These are phyloP conservation scores for Auxenochlorella protothecoides DNA, from an alignment of 139 green algal species.

Conservation along the genomic window DNA sequence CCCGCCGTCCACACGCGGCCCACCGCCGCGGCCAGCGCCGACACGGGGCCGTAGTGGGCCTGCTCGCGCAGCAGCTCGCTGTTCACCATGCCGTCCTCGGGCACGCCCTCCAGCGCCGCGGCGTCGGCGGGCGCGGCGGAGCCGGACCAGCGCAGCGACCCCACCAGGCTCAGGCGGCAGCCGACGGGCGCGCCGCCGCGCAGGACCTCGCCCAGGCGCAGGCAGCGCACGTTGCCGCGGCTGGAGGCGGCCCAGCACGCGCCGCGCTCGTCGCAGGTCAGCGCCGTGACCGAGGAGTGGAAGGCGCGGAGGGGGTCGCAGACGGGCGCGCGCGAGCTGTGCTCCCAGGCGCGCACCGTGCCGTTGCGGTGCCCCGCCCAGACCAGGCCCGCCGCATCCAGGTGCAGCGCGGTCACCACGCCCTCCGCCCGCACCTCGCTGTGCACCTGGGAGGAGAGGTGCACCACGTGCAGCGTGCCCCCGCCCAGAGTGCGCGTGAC, in stretches of 20 bases:
- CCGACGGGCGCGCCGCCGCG: background rate
- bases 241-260: slow-evolving; percentile 3
- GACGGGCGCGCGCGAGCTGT: slow-evolving; percentile 1
- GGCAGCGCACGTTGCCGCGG: slow-evolving; percentile 13
- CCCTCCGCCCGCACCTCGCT: slow-evolving; percentile 4
- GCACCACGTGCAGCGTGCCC: slow-evolving; percentile 9
- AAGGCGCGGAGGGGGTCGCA: slow-evolving; percentile 5
- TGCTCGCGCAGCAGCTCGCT: background rate
- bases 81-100: background rate
- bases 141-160: no score
- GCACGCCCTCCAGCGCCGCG: no score
- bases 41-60: slow-evolving; percentile 29
- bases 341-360: slow-evolving; percentile 17
- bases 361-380: slow-evolving; percentile 36
- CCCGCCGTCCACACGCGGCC: slow-evolving; percentile 31
- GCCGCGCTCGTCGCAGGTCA: slow-evolving; percentile 14
- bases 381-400: slow-evolving; percentile 20
- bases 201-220: slow-evolving; percentile 7
- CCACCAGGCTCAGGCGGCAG: background rate
- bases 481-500: background rate
- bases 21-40: slow-evolving; percentile 11
- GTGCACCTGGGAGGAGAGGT: slow-evolving; percentile 9
- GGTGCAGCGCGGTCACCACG: slow-evolving; percentile 22
- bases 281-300: slow-evolving; percentile 1
- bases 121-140: no score